These are phyloP conservation scores for Monsonia emarginata DNA, from an alignment of 441 rosid species.

Conservation along the genomic window DNA sequence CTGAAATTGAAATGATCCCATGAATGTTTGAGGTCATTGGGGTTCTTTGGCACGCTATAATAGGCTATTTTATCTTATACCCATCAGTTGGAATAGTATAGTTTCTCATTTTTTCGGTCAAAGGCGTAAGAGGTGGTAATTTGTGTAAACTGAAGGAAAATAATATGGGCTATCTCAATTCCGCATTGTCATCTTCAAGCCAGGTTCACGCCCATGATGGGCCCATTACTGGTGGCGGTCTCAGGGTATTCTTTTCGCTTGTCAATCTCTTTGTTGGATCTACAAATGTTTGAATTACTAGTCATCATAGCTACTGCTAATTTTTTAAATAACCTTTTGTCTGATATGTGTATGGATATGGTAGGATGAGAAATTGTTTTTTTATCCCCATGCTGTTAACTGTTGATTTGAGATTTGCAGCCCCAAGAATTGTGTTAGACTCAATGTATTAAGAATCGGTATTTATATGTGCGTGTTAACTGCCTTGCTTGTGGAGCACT, in stretches of 20 bases:
- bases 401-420: not conserved
- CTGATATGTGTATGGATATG: not conserved
- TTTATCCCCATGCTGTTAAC: not conserved
- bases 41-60: not conserved
- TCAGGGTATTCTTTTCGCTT: not conserved
- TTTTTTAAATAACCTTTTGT: not conserved
- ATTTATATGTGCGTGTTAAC: not conserved
- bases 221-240: constrained; percentile 8
- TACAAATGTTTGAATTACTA: not conserved
- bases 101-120: not conserved
- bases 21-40: not conserved
- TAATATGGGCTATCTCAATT: constrained; percentile 11
- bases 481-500: not conserved
- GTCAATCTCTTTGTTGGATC: not conserved
- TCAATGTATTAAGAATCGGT: not conserved
- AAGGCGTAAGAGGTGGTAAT: not conserved
- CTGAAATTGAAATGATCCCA: not conserved
- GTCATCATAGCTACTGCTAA: not conserved
- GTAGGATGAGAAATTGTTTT: not conserved
- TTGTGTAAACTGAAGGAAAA: not conserved
- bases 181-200: constrained; percentile 8
- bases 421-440: not conserved
- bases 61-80: not conserved
- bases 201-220: constrained; percentile 9
- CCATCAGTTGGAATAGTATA: not conserved